Base-by-base conservation (phyloP, 768 basidiomycete species). In the Phlebiopsis gigantea region DNA sequence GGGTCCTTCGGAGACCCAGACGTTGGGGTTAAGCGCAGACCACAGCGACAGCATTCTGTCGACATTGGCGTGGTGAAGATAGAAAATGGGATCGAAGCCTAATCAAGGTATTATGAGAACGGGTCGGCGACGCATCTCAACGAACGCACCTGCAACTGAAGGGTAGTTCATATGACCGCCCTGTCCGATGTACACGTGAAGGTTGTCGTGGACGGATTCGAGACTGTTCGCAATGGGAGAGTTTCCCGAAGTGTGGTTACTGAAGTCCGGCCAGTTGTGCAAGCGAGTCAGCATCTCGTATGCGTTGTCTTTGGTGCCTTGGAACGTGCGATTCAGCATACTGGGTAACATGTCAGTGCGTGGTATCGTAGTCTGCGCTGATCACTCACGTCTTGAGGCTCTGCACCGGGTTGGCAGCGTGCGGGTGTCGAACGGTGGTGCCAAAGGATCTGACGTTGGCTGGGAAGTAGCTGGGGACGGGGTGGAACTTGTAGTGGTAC, bases 171-270 rank as follows among this genome's bases (percentile, higher is more conserved):
- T 79, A 31, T 78, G 76, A 7, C 79, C 76, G 25, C 59, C 66
- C 5, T 74, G 74, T 19, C 77, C 76, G 31, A 29, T 29, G 14
- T 29, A 29, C 10, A 60, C 19, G 57, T 82, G 79, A 17, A 81
- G 71, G 21, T 64, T 60, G 57, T 80, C 77, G 55, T 82, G 81
- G 49, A 81, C 73, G 24, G 74, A 71, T 59, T 82, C 79, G 34
- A 82, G 61, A 63, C 77, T 79, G 70, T 77, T 79, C 51, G 71
- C 72, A 10, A 10, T 45, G 12, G 19, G 19, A 26, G 65, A 58
- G 60, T 70, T 73, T 43, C 71, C 44, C n/a, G 44, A 21, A 25
- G 19, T 45, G 44, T 45, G 44, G 21, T 79, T 81, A 59, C 78
- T 79, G 67, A 82, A 80, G 1, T 66, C 70, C 0, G 66, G 59